Evolutionary conservation across 495 filamentous ascomycete species (phyloP), one percentile per base, ranked within the genome.

Genomic region (Penicillium daleae): DNA sequence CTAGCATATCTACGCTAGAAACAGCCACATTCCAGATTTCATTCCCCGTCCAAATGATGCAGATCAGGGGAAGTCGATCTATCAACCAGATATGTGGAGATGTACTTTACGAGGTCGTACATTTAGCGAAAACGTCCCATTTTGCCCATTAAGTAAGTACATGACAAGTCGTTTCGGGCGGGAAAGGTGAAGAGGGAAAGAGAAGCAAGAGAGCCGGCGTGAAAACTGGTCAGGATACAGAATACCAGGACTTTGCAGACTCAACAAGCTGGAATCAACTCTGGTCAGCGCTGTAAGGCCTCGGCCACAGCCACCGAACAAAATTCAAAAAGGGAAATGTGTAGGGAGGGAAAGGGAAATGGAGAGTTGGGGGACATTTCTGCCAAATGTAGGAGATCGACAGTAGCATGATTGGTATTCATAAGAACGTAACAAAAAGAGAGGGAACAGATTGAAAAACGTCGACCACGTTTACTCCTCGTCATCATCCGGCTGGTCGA

Each of bases 401-500:
- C 51, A 63, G 64, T 54, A 64, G 63, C 62, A 72, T 70, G 67
- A 60, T 72, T 72, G 67, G 67, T 72, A 70, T 72, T 72, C 70
- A 68, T 71, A 66, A 71, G 61, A 71, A 69, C 66, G 62, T 69
- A 65, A 63, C 26, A 56, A 59, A 56, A 65, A 66, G 50, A 46
- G 60, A 56, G 50, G 33, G 55, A 32, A 22, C 56, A 56, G 15
- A 50, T 54, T 56, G 49, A 50, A 52, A 66, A 10, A 37, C 3
- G n/a, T 29, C 15, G 48, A 19, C 26, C 50, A 37, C 70, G 62
- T 76, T 74, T 78, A 74, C 56, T 90, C 85, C 57, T 92, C 90
- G 35, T 90, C 89, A 31, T 98, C 95, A 61, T 95, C 92, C 1
- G 93, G 93, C 74, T 97, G 92, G 66, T 99, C 95, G 71, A 99